Percentiles rank a stretch among this genome's conserved stretches.
These are phyloP conservation scores for Talaromyces islandicus DNA, from an alignment of 2,329 filamentous ascomycete species.

Conservation along the genomic window DNA sequence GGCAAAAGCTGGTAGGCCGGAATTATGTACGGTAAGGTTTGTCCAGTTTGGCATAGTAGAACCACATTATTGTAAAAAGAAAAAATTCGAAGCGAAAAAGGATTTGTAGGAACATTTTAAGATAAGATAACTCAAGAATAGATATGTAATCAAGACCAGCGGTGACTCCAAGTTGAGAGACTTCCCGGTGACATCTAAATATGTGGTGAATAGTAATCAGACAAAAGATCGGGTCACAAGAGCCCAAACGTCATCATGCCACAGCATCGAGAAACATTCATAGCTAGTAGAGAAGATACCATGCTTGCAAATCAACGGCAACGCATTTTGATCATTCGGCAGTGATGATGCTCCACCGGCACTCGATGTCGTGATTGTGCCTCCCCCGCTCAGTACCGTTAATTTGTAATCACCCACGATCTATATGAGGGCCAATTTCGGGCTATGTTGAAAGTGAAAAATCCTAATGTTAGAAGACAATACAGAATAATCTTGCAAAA, in stretches of 20 bases:
- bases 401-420: neutral
- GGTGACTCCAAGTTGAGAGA: no score
- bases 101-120: no score
- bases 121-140: no score
- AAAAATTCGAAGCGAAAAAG: neutral
- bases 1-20: neutral
- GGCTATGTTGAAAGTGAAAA: no score
- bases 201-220: neutral
- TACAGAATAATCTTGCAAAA: neutral
- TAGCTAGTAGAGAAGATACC: neutral
- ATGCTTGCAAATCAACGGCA: neutral
- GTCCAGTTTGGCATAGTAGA: neutral
- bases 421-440: neutral
- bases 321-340: neutral
- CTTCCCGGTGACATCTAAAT: no score
- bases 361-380: neutral
- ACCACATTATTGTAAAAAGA: neutral
- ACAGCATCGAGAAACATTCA: neutral
- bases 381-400: neutral
- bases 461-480: no score
- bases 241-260: neutral
- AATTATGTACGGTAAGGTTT: neutral
- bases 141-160: no score
- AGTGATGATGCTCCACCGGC: neutral
- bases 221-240: neutral